Evolutionary conservation across 2,329 filamentous ascomycete genomes (phyloP).

Genomic region (Phoma sp.): DNA sequence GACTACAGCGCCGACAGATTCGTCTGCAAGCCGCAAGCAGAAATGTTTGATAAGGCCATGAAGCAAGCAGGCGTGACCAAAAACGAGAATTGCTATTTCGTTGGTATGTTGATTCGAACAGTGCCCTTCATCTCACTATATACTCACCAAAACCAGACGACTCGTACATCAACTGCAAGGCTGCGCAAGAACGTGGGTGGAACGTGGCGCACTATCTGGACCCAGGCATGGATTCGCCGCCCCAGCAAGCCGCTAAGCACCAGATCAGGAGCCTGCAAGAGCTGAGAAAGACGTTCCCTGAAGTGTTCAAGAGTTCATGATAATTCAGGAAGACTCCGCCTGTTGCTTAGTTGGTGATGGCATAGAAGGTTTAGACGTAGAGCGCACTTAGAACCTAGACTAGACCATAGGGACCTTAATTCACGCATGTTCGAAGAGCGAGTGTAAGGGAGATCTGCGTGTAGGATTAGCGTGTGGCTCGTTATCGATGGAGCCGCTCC

Average conservation of each 20-base stretch:
- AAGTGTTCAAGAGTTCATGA: slow-evolving; percentile 73
- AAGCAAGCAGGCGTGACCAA: slow-evolving; percentile 74
- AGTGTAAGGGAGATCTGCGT: no score
- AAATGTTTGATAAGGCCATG: slow-evolving; percentile 92
- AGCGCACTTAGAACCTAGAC: not conserved
- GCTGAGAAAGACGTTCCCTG: slow-evolving; percentile 76
- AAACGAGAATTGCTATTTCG: slow-evolving; percentile 82
- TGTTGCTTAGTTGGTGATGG: no score
- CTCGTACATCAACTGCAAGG: slow-evolving; percentile 79
- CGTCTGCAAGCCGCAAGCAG: slow-evolving; percentile 82
- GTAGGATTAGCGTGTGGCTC: not conserved
- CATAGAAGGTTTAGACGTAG: no score
- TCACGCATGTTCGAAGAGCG: no score
- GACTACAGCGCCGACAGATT: slow-evolving; percentile 78
- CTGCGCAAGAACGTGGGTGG: slow-evolving; percentile 83
- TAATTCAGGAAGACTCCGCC: not conserved
- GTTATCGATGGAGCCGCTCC: slow-evolving; percentile 13
- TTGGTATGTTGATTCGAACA: slow-evolving; percentile 66
- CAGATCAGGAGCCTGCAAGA: slow-evolving; percentile 79
- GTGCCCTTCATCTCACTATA: not conserved
- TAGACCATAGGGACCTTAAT: not conserved
- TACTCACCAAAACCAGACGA: slow-evolving; percentile 68
- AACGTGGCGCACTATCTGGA: slow-evolving; percentile 85
- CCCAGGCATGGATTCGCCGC: slow-evolving; percentile 68
- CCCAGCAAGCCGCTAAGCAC: slow-evolving; percentile 70